Evolutionary conservation across 1,139 yeast species (phyloP), one percentile per base, ranked within the genome.

Genomic region (Arxiozyma bovina): DNA sequence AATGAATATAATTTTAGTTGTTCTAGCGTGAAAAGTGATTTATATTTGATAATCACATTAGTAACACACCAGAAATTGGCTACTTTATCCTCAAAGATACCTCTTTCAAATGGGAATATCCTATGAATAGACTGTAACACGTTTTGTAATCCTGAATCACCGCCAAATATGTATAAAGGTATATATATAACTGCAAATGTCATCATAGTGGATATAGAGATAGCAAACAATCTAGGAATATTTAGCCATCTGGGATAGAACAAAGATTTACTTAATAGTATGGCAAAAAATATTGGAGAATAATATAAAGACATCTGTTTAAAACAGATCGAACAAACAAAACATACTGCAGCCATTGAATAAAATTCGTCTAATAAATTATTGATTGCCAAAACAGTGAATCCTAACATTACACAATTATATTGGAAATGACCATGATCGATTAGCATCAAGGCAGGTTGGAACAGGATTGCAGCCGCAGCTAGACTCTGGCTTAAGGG

Each of bases 381-480:
- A 54, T 81, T 81, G 43, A 90, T 73, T 0, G 95, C 77, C 58
- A 83, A 74, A 42, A 93, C 74, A 17, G 91, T 77, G 42, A 89
- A 74, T 0, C 99, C 99, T 51, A 94, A 79, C 98, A 94, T 93
- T 20, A 93, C 95, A 0, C 91, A 81, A 65, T 94, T 93, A 72
- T 82, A 91, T 72, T 94, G 99, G 72, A 93, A 94, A 71, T 94
- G 99, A 12, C 99, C 99, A 70, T 94, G 97, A 68, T 94, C 99
- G 55, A 94, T 83, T 55, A 94, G 76, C 48, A 87, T 78, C 59
- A 93, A 75, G 5, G 87, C 78, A 0, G 99, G 97, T 67, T 86
- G 95, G 67, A 83, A 82, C 50, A 91, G 69, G 23, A 90, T 82
- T 9, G 88, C 82, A 8, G 89, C 83, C 0, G 90, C 81, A 20